Evolutionary conservation across 352 stramenopile species (phyloP).

Genomic region (Pythium rishiriense): DNA sequence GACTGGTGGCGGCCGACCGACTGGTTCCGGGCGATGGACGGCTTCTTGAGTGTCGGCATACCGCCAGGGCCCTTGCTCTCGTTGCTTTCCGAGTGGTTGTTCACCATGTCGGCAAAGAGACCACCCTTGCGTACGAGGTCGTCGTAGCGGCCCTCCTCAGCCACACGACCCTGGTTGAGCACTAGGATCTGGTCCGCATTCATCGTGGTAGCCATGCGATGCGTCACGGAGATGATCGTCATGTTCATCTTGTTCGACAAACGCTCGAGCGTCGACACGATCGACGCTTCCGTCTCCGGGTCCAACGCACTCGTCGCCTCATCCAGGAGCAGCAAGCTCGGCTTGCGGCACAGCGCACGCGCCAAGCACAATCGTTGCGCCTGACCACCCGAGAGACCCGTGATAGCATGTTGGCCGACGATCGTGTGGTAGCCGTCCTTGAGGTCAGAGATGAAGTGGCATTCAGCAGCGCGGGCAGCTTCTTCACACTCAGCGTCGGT

Average conservation of each 20-base stretch:
- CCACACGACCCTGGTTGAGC: slow-evolving; percentile 71
- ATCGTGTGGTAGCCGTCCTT: slow-evolving; percentile 84
- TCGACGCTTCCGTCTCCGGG: slow-evolving; percentile 84
- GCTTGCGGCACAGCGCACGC: slow-evolving; percentile 75
- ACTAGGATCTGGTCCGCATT: slow-evolving; percentile 86
- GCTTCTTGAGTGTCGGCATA: slow-evolving; percentile 28
- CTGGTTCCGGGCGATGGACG: neutral
- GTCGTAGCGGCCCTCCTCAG: slow-evolving; percentile 79
- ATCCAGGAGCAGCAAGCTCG: slow-evolving; percentile 79
- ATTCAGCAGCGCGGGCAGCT: slow-evolving; percentile 76
- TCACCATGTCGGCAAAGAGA: slow-evolving; percentile 82
- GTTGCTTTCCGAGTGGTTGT: slow-evolving; percentile 61
- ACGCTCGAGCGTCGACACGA: slow-evolving; percentile 79
- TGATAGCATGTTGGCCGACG: slow-evolving; percentile 83
- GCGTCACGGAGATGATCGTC: slow-evolving; percentile 89
- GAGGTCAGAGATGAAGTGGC: slow-evolving; percentile 80
- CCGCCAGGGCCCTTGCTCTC: slow-evolving; percentile 31
- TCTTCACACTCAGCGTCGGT: slow-evolving; percentile 83
- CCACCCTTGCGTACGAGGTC: slow-evolving; percentile 55
- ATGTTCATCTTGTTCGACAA: slow-evolving; percentile 85
- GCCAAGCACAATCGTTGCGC: slow-evolving; percentile 86
- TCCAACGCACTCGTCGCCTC: slow-evolving; percentile 88
- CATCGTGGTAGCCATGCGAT: slow-evolving; percentile 76
- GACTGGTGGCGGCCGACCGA: slow-evolving; percentile 21
- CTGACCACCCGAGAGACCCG: slow-evolving; percentile 83